These are phyloP conservation scores for Ophiocordyceps camponoti-saundersi DNA, from an alignment of 2,329 filamentous ascomycete species.

Conservation along the genomic window DNA sequence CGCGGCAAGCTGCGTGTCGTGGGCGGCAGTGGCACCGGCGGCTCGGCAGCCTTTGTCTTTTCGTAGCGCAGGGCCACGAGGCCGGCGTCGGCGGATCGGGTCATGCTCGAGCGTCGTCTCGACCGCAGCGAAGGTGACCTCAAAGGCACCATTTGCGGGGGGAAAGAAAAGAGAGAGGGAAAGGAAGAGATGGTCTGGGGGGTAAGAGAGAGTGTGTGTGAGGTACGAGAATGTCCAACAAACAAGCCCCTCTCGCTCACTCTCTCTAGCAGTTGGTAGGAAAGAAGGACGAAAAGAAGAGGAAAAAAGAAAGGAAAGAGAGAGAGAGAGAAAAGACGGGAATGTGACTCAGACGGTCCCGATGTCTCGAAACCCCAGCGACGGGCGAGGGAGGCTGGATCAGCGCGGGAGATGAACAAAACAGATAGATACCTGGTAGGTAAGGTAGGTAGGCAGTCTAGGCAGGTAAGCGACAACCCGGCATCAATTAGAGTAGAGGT, in stretches of 20 bases:
- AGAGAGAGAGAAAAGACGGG: not conserved
- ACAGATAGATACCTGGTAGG: not conserved
- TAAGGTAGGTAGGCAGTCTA: not conserved
- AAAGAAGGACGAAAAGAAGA: too few species aligned
- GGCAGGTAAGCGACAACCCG: not conserved
- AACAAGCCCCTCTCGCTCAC: too few species aligned
- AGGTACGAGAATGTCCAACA: too few species aligned
- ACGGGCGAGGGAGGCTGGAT: not conserved
- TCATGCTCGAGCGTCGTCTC: constrained; percentile 19
- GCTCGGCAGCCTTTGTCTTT: constrained; percentile 38
- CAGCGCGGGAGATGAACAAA: not conserved
- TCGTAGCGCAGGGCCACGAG: constrained; percentile 44
- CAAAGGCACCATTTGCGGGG: constrained; percentile 16
- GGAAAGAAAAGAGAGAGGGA: not conserved
- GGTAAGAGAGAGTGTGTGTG: too few species aligned
- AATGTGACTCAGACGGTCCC: not conserved
- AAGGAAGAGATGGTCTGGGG: too few species aligned
- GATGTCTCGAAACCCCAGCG: not conserved
- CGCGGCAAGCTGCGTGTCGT: constrained; percentile 12
- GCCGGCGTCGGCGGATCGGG: constrained; percentile 20
- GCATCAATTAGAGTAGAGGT: not conserved
- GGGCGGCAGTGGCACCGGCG: constrained; percentile 35
- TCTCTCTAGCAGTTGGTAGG: too few species aligned
- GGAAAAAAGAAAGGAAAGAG: not conserved
- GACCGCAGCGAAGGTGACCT: constrained; percentile 26